A percentile compares a stretch with the other conserved stretches of the same genome.
phyloP scores from a whole-genome alignment of 495 filamentous ascomycete species.

The Penicillium subrubescens region DNA sequence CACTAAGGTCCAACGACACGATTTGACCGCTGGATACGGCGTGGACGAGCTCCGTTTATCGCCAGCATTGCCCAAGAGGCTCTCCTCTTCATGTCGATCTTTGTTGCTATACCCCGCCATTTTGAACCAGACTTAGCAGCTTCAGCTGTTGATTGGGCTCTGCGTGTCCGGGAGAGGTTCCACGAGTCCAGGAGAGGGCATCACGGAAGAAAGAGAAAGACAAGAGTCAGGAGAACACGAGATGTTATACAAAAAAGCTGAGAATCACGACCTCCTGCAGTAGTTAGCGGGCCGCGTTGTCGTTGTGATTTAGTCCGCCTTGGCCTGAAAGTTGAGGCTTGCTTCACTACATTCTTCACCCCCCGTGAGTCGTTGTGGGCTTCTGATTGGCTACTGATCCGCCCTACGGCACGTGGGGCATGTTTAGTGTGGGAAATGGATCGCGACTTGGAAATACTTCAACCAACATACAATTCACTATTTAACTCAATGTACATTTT shows the following conservation, averaged over 20 bases:
- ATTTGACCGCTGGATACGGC: background rate
- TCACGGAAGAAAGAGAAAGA: background rate
- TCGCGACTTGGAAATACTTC: background rate
- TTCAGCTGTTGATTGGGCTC: constrained; percentile 1
- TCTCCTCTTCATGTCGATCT: constrained; percentile 4
- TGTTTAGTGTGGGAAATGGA: background rate
- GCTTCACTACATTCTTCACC: background rate
- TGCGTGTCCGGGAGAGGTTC: background rate
- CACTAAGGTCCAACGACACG: constrained; percentile 5
- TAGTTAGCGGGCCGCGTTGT: background rate
- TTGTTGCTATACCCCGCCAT: constrained; percentile 4
- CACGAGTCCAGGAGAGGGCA: constrained; percentile 1
- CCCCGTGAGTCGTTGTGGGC: background rate
- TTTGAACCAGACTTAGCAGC: background rate
- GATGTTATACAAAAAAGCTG: background rate
- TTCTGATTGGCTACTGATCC: background rate
- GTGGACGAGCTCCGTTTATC: background rate
- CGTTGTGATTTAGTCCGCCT: background rate
- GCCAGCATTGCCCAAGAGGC: constrained; percentile 9
- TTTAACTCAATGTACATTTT: background rate
- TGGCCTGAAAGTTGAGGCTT: background rate
- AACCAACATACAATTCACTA: background rate
- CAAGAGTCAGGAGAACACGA: background rate
- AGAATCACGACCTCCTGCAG: constrained; percentile 2
- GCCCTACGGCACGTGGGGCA: constrained; percentile 1